Evolutionary conservation across 179 eudicot species (phyloP).

Genomic region (Patellifolia procumbens): DNA sequence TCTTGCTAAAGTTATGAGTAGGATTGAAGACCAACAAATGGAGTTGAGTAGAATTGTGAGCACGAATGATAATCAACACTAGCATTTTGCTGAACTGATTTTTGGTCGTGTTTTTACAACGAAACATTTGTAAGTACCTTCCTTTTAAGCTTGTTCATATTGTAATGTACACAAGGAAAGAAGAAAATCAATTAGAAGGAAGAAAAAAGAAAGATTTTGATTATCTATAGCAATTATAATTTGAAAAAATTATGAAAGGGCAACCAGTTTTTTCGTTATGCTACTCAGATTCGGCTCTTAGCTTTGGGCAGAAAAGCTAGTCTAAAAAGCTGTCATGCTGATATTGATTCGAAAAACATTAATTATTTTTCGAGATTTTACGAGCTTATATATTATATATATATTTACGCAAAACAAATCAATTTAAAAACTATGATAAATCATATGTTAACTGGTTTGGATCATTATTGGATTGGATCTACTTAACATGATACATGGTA

Average conservation of each 20-base stretch:
- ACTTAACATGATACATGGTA: no score
- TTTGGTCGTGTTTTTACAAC: neutral
- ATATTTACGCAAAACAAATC: no score
- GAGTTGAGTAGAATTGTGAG: constrained; percentile 65
- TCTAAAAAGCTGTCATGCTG: no score
- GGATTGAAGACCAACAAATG: constrained; percentile 63
- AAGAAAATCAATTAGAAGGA: neutral
- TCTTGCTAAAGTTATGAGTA: constrained; percentile 50
- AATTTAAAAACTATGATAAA: no score
- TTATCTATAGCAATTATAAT: neutral
- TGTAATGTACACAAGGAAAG: neutral
- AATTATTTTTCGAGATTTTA: no score
- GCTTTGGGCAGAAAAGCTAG: no score
- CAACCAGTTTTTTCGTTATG: neutral
- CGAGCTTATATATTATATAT: no score
- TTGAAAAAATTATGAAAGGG: neutral
- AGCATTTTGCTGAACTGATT: constrained; percentile 8
- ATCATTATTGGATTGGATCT: no score
- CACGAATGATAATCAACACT: constrained; percentile 33
- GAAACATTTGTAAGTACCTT: neutral
- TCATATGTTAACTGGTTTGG: no score
- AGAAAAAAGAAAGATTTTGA: neutral
- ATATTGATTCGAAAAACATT: no score
- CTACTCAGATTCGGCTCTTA: neutral
- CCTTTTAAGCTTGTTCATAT: neutral